phyloP scores from a whole-genome alignment of 148 eudicot species.

The Cornus kousa region DNA sequence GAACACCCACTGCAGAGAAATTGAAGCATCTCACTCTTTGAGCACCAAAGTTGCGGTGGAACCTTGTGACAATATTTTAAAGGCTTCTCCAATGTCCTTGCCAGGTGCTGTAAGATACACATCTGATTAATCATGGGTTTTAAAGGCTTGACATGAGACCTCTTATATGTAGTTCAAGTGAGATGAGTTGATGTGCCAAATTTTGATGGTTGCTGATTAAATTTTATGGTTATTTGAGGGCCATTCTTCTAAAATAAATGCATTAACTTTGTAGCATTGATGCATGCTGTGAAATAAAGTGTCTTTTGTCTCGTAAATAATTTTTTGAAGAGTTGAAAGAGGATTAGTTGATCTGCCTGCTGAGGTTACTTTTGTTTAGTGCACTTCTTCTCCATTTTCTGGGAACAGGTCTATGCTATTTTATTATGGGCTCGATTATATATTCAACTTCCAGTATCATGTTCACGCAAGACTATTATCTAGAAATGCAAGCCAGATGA shows the following conservation, averaged over 20 bases:
- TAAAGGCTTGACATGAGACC: too few relatives aligned
- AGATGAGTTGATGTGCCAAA: too few relatives aligned
- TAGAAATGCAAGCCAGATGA: too few relatives aligned
- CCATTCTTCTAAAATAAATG: not conserved
- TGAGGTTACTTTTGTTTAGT: not conserved
- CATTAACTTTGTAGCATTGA: not conserved
- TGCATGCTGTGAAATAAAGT: not conserved
- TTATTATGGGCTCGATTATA: too few relatives aligned
- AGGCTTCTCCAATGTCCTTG: not conserved
- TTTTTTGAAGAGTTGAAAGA: too few relatives aligned
- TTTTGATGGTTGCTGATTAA: not conserved
- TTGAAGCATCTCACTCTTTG: conserved; percentile 62
- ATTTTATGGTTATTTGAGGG: not conserved
- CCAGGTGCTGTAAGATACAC: not conserved
- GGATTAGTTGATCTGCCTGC: not conserved
- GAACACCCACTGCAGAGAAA: conserved; percentile 45
- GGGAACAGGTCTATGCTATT: not conserved
- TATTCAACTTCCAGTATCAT: not conserved
- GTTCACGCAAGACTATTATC: too few relatives aligned
- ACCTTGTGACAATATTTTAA: not conserved
- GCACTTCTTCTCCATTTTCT: not conserved
- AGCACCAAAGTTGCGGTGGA: conserved; percentile 16
- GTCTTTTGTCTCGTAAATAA: too few relatives aligned
- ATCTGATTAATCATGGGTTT: not conserved
- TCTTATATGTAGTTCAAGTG: not conserved